phyloP scores from a whole-genome alignment of 345 rosid genomes.

The Arabis alpina region DNA sequence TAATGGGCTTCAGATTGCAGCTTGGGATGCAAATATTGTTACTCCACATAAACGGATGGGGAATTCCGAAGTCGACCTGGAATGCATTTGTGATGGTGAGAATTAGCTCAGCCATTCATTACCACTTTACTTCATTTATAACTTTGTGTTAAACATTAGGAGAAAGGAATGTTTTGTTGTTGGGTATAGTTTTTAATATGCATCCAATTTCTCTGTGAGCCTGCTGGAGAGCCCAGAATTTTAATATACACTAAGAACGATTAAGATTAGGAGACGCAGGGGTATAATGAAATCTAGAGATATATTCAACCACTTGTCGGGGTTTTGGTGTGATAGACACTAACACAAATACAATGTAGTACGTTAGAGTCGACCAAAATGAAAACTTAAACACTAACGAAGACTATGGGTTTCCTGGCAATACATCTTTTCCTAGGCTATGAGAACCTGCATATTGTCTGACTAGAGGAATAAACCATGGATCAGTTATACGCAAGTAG shows the following conservation, averaged over 20 bases:
- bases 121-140: background rate
- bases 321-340: background rate
- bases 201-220: conserved; percentile 12
- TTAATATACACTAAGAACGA: background rate
- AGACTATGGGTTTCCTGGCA: background rate
- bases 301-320: background rate
- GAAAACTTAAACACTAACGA: background rate
- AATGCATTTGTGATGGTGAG: conserved; percentile 79
- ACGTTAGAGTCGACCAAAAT: background rate
- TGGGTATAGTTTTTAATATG: background rate
- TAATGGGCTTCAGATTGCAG: conserved; percentile 70
- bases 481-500: conserved; percentile 14
- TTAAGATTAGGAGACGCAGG: background rate
- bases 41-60: conserved; percentile 99
- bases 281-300: conserved; percentile 1
- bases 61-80: conserved; percentile 64
- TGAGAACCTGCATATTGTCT: conserved; percentile 6
- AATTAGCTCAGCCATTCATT: conserved; percentile 8
- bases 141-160: background rate
- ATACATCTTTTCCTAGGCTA: conserved; percentile 5
- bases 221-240: background rate
- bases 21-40: conserved; percentile 99
- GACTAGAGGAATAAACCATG: conserved; percentile 17
- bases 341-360: conserved; percentile 2
- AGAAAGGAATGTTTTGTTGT: conserved; percentile 14